Base-by-base conservation (phyloP, 2,329 filamentous ascomycete species). In the Immersiporthe knoxdaviesiana region DNA sequence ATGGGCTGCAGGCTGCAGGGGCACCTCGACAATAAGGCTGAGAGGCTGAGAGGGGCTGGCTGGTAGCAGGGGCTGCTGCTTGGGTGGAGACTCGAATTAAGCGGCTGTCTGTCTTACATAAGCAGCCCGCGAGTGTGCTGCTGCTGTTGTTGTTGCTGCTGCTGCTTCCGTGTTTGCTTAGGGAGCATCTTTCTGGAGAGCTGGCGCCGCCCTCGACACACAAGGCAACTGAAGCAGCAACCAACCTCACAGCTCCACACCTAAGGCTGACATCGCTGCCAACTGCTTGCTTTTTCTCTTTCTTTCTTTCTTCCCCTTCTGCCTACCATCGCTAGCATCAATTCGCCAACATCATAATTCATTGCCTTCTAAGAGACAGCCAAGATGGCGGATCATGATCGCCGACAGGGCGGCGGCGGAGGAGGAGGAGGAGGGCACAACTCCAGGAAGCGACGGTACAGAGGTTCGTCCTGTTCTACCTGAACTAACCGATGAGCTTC, bases 401-500 rank as follows among this genome's bases (percentile, higher is more conserved):
- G 85, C 72, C 80, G 90, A 77, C 85, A 85, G 68, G 78, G 83
- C 47, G 76, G 78, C 18, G 44, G 44, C 7, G 44, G 44, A 47
- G 82, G 86, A 69, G 83, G 44, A 47, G 44, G 44, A 47, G 82
- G 86, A 69, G 83, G 87, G 71, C 80, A 85, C 76, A 84, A 89
- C 78, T 88, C 88, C 75, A 89, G 91, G 79, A 97, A 97, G 82
- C 87, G 91, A 76, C 88, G 93, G 77, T 91, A 90, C 77, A 87
- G 92, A 92, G 93, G 93, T 94, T 78, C 74, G 83, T 74, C 94
- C 78, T 74, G 83, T 74, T 74, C 21, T 41, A n/a, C 24, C 54
- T 21, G 30, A 50, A 16, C 66, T 63, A 32, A 39, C 12, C 11
- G 56, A 35, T 37, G 56, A 66, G 66, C 54, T 56, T 35, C 39